Evolutionary conservation across 2,329 filamentous ascomycete genomes (phyloP).

Genomic region (Cercospora beticola): DNA sequence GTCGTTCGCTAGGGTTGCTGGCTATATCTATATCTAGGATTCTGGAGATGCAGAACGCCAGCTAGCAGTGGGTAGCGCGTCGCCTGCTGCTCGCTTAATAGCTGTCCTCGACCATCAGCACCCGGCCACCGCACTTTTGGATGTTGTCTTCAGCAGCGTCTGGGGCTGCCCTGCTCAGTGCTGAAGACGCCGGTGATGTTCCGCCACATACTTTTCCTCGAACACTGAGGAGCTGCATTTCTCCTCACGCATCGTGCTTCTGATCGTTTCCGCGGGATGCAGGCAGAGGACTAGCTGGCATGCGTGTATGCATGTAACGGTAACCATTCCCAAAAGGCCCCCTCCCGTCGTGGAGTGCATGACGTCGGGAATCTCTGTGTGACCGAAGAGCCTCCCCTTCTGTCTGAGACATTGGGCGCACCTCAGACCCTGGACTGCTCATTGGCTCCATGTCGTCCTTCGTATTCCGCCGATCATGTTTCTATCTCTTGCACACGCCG

Average conservation of each 20-base stretch:
- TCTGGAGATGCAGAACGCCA: background rate
- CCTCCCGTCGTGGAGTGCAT: slow-evolving; percentile 3
- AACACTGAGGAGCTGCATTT: background rate
- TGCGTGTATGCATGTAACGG: slow-evolving; percentile 1
- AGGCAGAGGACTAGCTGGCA: background rate
- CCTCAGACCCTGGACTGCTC: background rate
- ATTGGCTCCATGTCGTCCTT: background rate
- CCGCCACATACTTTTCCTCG: background rate
- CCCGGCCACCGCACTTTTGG: background rate
- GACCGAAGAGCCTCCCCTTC: slow-evolving; percentile 9
- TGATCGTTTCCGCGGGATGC: background rate
- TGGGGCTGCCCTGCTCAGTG: background rate
- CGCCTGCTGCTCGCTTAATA: background rate
- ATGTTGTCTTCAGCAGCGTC: background rate
- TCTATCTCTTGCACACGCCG: background rate
- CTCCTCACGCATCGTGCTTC: background rate
- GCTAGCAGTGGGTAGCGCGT: background rate
- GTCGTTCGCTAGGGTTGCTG: slow-evolving; percentile 5
- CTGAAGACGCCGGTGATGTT: background rate
- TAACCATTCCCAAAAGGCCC: background rate
- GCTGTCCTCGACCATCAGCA: background rate
- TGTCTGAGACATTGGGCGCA: slow-evolving; percentile 1
- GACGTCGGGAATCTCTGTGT: slow-evolving; percentile 8
- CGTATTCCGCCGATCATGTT: background rate
- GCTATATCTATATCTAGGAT: background rate